Conservation (phyloP, 2,329 filamentous ascomycete genomes). For the Cladosporium halotolerans region DNA sequence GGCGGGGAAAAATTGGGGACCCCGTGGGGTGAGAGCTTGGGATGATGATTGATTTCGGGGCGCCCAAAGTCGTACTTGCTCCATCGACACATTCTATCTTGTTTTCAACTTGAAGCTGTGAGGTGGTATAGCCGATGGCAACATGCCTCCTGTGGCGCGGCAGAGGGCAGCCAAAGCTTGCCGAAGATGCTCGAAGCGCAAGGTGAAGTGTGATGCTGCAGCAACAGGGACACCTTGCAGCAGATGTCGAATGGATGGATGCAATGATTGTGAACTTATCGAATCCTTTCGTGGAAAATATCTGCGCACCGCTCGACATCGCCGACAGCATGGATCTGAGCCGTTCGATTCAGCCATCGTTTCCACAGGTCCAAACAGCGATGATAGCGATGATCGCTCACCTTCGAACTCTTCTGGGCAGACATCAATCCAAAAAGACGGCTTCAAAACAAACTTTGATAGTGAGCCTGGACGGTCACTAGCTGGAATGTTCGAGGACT, state of each 20-base stretch:
- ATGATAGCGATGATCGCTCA: neutral
- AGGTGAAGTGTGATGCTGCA: constrained; percentile 6
- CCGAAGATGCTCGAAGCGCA: constrained; percentile 1
- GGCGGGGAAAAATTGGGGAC: neutral
- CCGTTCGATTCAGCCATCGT: neutral
- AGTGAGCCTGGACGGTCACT: neutral
- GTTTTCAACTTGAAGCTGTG: too few species aligned
- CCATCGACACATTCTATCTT: too few species aligned
- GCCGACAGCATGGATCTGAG: neutral
- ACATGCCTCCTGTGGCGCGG: neutral
- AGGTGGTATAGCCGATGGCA: neutral
- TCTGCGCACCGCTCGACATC: neutral
- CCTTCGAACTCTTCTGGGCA: neutral
- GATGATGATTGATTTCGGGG: neutral
- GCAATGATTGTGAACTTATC: neutral
- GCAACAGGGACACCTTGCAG: neutral
- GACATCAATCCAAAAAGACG: neutral
- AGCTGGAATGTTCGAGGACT: constrained; percentile 3
- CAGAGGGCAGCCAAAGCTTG: constrained; percentile 6
- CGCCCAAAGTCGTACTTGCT: too few species aligned
- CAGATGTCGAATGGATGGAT: constrained; percentile 2
- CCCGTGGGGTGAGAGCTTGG: neutral
- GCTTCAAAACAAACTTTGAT: neutral
- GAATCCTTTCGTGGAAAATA: neutral
- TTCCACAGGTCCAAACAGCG: neutral